Base-by-base conservation (phyloP, 2,329 filamentous ascomycete species). In the Iodosphaeria phyllophila region DNA sequence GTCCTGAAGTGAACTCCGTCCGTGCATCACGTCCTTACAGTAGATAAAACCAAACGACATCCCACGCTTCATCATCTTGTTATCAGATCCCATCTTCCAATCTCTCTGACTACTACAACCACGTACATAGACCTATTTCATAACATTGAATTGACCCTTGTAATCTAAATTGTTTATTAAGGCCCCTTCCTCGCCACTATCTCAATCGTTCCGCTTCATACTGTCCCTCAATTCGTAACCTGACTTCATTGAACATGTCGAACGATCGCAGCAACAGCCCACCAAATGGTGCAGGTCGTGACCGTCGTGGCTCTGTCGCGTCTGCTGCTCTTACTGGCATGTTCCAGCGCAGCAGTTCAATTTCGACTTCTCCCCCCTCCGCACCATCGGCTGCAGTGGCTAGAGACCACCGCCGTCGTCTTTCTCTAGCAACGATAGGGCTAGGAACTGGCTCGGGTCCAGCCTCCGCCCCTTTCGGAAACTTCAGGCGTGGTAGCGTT, bases 401-500 rank as follows among this genome's bases (percentile, higher is more conserved):
- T 17, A 37, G 42, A 30, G 44, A 47, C 34, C 63, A 65, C 32
- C 67, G 70, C 30, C 71, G 76, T 30, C 69, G 77, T 23, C 64
- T 83, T 35, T 84, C 77, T 22, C 66, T 83, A 41, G 73, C 69
- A 22, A 79, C 75, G 4, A 52, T 82, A 16, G 76, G 77, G 17
- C 56, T 82, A n/a, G 75, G 75, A 34, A 63, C 62, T 13, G 74
- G 74, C 4, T 73, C 74, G n/a, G 67, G 40, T 7, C 33, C 56
- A 61, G 47, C 37, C 45, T 36, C 56, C 42, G 33, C 58, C 39
- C 50, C 59, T 21, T 60, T 64, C 39, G 55, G 52, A 34, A 44
- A 44, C 29, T 44, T 65, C 30, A 64, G 73, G 30, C 68, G 71
- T 29, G 64, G 63, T 28, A 83, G 76, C 47, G 54, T 78, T 35